Percentiles rank a stretch among this genome's conserved stretches.
phyloP scores from a whole-genome alignment of 169 alveolate genomes.

The Plasmodium blacklocki region DNA sequence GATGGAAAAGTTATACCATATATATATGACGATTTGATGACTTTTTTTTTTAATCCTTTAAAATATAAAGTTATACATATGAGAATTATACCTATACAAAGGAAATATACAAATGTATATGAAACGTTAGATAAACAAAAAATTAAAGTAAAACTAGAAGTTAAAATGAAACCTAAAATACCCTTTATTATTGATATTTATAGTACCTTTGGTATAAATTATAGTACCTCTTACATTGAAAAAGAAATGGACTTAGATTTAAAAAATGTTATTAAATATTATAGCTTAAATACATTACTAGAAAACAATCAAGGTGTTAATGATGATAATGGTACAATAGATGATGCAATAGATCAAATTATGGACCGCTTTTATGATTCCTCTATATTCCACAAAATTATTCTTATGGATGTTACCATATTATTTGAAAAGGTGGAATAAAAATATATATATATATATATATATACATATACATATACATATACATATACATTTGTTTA shows the following conservation, averaged over 20 bases:
- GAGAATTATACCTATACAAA: constrained; percentile 54
- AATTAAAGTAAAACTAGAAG: constrained; percentile 45
- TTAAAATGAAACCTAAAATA: constrained; percentile 77
- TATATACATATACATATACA: no score
- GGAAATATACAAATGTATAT: constrained; percentile 43
- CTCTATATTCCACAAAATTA: constrained; percentile 81
- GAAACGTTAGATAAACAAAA: constrained; percentile 63
- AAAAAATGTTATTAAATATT: constrained; percentile 81
- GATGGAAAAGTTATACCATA: constrained; percentile 45
- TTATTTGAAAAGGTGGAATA: constrained; percentile 9
- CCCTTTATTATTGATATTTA: constrained; percentile 83
- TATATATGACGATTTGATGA: constrained; percentile 66
- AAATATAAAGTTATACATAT: constrained; percentile 38
- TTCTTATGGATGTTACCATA: constrained; percentile 78
- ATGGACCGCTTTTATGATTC: constrained; percentile 83
- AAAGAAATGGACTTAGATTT: constrained; percentile 82
- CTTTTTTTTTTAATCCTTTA: constrained; percentile 54
- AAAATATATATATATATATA: neutral
- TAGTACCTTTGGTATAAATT: constrained; percentile 81
- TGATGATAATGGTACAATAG: constrained; percentile 23
- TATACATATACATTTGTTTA: no score
- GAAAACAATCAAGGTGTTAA: constrained; percentile 18
- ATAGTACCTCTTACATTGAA: constrained; percentile 78
- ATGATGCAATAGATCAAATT: constrained; percentile 78
- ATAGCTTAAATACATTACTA: constrained; percentile 70